A percentile compares a stretch with the other conserved stretches of the same genome.
phyloP scores from a whole-genome alignment of 2,329 filamentous ascomycete species.

The Penicillium concentricum region DNA sequence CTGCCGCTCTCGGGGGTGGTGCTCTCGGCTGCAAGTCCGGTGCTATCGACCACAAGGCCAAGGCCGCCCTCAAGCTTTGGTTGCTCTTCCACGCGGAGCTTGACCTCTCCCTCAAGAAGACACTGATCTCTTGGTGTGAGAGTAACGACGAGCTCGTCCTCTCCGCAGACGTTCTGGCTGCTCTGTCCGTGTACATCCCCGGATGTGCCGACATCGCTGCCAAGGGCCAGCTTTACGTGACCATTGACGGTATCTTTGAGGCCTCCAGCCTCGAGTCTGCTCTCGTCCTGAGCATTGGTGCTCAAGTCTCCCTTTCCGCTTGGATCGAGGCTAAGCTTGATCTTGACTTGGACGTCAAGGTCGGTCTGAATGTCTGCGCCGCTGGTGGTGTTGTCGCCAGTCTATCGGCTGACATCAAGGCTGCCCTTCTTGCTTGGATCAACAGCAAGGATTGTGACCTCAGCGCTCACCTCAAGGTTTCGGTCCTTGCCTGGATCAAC shows the following conservation, averaged over 20 bases:
- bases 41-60: constrained; percentile 28
- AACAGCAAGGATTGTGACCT: constrained; percentile 28
- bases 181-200: constrained; percentile 36
- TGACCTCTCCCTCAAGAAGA: constrained; percentile 28
- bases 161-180: constrained; percentile 29
- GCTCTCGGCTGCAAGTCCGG: constrained; percentile 35
- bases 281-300: constrained; percentile 32
- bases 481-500: constrained; percentile 34
- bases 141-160: constrained; percentile 26
- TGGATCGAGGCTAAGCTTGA: constrained; percentile 27
- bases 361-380: constrained; percentile 36
- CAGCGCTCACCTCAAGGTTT: constrained; percentile 27
- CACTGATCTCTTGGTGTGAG: constrained; percentile 34
- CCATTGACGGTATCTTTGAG: constrained; percentile 37
- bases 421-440: constrained; percentile 34
- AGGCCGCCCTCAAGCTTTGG: constrained; percentile 32
- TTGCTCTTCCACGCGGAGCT: constrained; percentile 26
- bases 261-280: constrained; percentile 26
- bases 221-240: constrained; percentile 37
- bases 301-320: constrained; percentile 29
- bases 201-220: constrained; percentile 35
- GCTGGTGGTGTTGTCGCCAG: constrained; percentile 33
- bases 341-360: constrained; percentile 30
- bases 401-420: constrained; percentile 33
- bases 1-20: constrained; percentile 38